These are phyloP conservation scores for Aspergillus pseudonomiae DNA, from an alignment of 2,329 filamentous ascomycete genomes.

Conservation along the genomic window DNA sequence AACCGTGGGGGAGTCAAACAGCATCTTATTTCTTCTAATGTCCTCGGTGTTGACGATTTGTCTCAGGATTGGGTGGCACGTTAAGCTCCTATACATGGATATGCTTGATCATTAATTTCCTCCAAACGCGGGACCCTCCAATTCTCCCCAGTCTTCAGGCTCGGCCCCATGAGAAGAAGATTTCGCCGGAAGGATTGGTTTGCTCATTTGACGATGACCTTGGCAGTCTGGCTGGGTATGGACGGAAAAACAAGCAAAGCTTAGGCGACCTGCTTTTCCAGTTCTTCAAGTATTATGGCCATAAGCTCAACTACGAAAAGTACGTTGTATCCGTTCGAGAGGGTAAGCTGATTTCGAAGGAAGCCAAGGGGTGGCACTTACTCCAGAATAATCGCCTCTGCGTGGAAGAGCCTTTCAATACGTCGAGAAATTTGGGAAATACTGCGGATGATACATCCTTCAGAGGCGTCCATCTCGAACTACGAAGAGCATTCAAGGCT, in stretches of 20 bases:
- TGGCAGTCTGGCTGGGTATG: conserved; percentile 72
- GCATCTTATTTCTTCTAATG: not conserved
- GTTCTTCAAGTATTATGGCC: conserved; percentile 93
- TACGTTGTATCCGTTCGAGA: conserved; percentile 81
- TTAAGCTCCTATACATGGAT: conserved; percentile 99
- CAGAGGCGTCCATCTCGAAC: conserved; percentile 83
- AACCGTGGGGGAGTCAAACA: not conserved
- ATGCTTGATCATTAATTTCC: conserved; percentile 94
- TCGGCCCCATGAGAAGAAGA: conserved; percentile 63
- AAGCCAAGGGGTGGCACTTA: conserved; percentile 86
- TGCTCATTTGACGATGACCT: conserved; percentile 88
- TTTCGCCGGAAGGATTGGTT: conserved; percentile 65
- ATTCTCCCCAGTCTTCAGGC: conserved; percentile 86
- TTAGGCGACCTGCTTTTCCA: conserved; percentile 87
- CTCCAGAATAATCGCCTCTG: conserved; percentile 81
- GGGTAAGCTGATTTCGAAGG: conserved; percentile 76
- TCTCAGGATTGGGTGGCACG: conserved; percentile 81
- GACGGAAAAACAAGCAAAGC: conserved; percentile 77
- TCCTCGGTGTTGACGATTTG: conserved; percentile 21
- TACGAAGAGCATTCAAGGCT: conserved; percentile 83
- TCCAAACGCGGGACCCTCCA: conserved; percentile 83
- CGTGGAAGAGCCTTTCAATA: conserved; percentile 96
- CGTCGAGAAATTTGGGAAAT: conserved; percentile 84
- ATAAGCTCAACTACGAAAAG: conserved; percentile 89
- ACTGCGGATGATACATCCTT: conserved; percentile 96